Conservation (phyloP, 495 filamentous ascomycete genomes). For the Annulohypoxylon maeteangense region DNA sequence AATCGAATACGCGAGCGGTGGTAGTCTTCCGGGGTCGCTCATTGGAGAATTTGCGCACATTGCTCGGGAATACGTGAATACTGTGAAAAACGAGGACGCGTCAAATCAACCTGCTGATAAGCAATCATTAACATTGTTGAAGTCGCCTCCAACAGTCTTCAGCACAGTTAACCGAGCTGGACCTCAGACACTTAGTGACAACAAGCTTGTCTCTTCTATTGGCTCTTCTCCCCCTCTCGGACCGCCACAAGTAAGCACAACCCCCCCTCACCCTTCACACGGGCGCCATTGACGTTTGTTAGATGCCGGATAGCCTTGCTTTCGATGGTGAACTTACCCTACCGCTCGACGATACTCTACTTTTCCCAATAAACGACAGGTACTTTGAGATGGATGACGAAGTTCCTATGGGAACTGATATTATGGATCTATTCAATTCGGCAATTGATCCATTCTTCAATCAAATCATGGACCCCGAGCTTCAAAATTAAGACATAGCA, state of each 20-base stretch:
- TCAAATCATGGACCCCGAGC: neutral
- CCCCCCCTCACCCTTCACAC: neutral
- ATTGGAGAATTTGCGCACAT: slow-evolving; percentile 50
- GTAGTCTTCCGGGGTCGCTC: slow-evolving; percentile 46
- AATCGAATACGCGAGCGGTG: slow-evolving; percentile 48
- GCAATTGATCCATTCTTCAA: slow-evolving; percentile 31
- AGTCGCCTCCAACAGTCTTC: neutral
- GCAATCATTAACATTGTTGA: neutral
- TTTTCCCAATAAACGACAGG: slow-evolving; percentile 31
- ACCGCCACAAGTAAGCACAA: slow-evolving; percentile 9
- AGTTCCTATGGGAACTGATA: slow-evolving; percentile 28
- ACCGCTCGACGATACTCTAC: slow-evolving; percentile 17
- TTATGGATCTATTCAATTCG: slow-evolving; percentile 38
- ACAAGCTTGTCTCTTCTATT: neutral
- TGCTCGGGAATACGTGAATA: slow-evolving; percentile 49
- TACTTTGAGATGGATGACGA: slow-evolving; percentile 30
- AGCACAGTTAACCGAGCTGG: neutral
- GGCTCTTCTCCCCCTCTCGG: neutral
- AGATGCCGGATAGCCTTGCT: slow-evolving; percentile 13
- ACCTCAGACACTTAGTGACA: slow-evolving; percentile 1
- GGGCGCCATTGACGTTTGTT: neutral
- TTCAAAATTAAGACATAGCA: neutral
- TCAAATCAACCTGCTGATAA: slow-evolving; percentile 18
- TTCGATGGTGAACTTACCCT: slow-evolving; percentile 15
- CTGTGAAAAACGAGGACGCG: slow-evolving; percentile 19